Percentiles rank a stretch among this genome's conserved stretches.
Conservation (phyloP, 495 filamentous ascomycete genomes). For the Podospora bellae-mahoneyi region DNA sequence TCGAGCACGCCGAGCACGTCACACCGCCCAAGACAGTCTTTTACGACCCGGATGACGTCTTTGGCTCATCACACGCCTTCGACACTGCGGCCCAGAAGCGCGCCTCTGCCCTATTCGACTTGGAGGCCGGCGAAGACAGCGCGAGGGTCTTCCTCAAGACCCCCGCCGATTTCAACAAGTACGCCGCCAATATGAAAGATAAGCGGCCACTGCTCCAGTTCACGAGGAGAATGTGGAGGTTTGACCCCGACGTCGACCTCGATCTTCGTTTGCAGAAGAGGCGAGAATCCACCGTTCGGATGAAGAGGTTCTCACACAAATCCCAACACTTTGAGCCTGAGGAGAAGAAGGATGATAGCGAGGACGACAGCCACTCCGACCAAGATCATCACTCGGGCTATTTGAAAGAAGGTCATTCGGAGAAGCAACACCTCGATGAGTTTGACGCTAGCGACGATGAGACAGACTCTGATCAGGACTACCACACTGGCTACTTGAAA, state of each 20-base stretch:
- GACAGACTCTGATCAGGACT: no score
- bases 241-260: neutral
- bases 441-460: neutral
- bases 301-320: neutral
- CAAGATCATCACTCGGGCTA: no score
- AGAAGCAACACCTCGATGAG: neutral
- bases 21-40: neutral
- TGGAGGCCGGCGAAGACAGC: neutral
- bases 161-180: neutral
- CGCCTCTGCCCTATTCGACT: neutral
- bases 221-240: no score
- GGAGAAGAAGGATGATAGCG: neutral
- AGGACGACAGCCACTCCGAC: no score
- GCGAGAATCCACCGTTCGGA: neutral
- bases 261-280: neutral
- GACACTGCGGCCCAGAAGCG: no score
- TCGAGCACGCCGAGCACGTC: neutral
- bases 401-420: neutral
- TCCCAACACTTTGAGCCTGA: neutral
- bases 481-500: no score
- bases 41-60: neutral
- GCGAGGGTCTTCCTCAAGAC: neutral
- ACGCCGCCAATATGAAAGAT: neutral
- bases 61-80: no score
- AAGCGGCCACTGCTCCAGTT: neutral